These are phyloP conservation scores for Phytophthora pisi DNA, from an alignment of 352 stramenopile species.

Conservation along the genomic window DNA sequence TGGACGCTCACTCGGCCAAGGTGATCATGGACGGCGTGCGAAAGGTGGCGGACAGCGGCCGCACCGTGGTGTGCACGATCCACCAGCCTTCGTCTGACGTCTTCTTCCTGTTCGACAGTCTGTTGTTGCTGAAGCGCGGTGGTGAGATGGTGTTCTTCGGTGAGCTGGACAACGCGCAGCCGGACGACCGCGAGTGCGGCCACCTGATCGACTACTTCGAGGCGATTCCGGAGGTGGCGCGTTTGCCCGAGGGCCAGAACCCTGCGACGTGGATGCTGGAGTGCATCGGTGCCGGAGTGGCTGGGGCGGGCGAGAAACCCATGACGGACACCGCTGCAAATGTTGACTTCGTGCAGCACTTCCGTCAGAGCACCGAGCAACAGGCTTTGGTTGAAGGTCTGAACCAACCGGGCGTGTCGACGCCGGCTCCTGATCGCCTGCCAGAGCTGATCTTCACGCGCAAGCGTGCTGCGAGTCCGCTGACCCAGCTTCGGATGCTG, in stretches of 20 bases:
- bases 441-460: conserved; percentile 33
- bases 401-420: conserved; percentile 27
- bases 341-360: conserved; percentile 34
- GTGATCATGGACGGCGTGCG: conserved; percentile 83
- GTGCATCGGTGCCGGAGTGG: conserved; percentile 44
- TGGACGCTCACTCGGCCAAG: conserved; percentile 87
- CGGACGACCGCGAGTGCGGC: conserved; percentile 17
- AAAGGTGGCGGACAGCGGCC: conserved; percentile 68
- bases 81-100: conserved; percentile 37
- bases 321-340: conserved; percentile 14
- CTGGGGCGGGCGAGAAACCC: conserved; percentile 8
- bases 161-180: conserved; percentile 26
- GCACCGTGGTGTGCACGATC: conserved; percentile 73
- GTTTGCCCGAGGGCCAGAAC: conserved; percentile 34
- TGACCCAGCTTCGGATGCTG: conserved; percentile 37
- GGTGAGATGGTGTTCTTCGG: conserved; percentile 64
- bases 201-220: conserved; percentile 52
- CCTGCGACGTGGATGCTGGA: conserved; percentile 88
- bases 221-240: conserved; percentile 28
- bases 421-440: conserved; percentile 10
- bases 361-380: conserved; percentile 31
- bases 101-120: conserved; percentile 66
- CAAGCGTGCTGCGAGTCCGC: conserved; percentile 39
- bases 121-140: conserved; percentile 77
- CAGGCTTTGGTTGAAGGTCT: conserved; percentile 18